Percentiles rank a stretch among this genome's conserved stretches.
Evolutionary conservation across 2,329 filamentous ascomycete genomes (phyloP).

Genomic region (Lachnellula arida): DNA sequence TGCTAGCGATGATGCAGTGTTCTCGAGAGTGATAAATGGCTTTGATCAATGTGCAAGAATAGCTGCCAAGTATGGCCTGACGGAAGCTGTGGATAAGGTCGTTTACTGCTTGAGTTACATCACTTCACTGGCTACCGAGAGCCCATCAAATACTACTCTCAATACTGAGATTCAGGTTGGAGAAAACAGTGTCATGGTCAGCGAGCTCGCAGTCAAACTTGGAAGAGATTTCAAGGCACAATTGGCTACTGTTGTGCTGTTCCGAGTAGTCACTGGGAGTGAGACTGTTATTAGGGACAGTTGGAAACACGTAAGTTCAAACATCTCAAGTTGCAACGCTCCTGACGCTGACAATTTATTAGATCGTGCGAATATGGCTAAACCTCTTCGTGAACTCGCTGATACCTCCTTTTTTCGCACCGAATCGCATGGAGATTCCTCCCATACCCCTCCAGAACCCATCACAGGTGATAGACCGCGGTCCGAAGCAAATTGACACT

Average conservation of each 20-base stretch:
- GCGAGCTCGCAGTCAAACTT: conserved; percentile 92
- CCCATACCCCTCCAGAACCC: conserved; percentile 86
- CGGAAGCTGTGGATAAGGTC: conserved; percentile 87
- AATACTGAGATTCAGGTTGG: conserved; percentile 95
- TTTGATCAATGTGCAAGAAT: conserved; percentile 97
- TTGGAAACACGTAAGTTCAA: conserved; percentile 67
- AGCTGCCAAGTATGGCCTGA: conserved; percentile 76
- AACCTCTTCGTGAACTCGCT: conserved; percentile 96
- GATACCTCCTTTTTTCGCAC: conserved; percentile 72
- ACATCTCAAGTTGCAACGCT: conserved; percentile 1
- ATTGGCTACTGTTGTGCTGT: conserved; percentile 89
- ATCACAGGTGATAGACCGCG: conserved; percentile 88
- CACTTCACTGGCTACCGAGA: conserved; percentile 75
- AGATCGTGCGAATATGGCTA: conserved; percentile 87
- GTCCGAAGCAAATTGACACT: conserved; percentile 68
- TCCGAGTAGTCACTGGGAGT: conserved; percentile 83
- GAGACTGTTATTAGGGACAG: conserved; percentile 71
- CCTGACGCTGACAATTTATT: conserved; percentile 37
- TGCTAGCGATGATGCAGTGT: conserved; percentile 93
- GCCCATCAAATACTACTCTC: conserved; percentile 73
- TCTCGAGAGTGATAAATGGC: conserved; percentile 85
- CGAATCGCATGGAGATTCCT: conserved; percentile 64
- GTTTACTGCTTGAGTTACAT: conserved; percentile 87
- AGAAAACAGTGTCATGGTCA: conserved; percentile 95
- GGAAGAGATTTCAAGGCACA: conserved; percentile 92